Evolutionary conservation across 768 basidiomycete species (phyloP).

Genomic region (Lactarius pseudohatsudake): DNA sequence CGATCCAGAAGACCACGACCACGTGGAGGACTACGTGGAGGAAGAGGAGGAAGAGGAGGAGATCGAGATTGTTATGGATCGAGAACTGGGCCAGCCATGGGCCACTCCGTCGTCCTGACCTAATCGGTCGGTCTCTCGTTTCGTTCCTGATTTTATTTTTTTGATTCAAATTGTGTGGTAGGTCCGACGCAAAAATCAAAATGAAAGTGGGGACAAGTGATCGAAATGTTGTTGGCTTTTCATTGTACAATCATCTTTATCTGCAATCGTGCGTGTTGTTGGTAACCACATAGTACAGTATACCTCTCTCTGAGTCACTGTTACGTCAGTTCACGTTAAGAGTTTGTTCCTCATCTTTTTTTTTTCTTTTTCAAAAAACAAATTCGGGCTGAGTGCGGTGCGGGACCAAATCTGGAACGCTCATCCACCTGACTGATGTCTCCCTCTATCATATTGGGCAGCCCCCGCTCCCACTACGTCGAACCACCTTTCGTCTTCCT

Average conservation of each 20-base stretch:
- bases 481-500: neutral
- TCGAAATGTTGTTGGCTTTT: neutral
- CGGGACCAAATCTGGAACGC: neutral
- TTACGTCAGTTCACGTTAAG: slow-evolving; percentile 5
- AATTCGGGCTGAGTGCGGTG: neutral
- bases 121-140: neutral
- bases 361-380: neutral
- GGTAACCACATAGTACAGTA: slow-evolving; percentile 2
- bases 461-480: neutral
- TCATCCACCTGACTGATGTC: neutral
- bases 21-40: slow-evolving; percentile 39
- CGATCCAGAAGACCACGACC: slow-evolving; percentile 16
- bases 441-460: neutral
- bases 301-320: neutral
- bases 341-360: neutral
- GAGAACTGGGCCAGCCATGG: slow-evolving; percentile 37
- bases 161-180: neutral
- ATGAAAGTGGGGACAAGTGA: neutral
- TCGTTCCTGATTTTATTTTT: neutral
- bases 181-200: neutral
- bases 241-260: slow-evolving; percentile 30
- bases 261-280: slow-evolving; percentile 9
- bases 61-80: slow-evolving; percentile 68
- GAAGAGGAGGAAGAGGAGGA: slow-evolving; percentile 74
- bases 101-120: slow-evolving; percentile 17